Conservation (phyloP, 2,329 filamentous ascomycete species). For the Ceratocystis papillata region DNA sequence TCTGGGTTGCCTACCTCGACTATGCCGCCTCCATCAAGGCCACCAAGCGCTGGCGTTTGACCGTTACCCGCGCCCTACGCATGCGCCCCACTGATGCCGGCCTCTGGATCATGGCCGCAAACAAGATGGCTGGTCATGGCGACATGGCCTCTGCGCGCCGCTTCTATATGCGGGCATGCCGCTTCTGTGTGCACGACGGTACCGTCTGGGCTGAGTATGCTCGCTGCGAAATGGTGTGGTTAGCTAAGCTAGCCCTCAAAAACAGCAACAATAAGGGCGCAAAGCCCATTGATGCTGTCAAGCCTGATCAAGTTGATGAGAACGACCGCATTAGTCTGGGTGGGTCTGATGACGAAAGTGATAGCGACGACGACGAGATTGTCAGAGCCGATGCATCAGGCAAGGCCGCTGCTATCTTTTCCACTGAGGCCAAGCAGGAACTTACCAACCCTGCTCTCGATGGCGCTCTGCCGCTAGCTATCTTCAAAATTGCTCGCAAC, state of each 20-base stretch:
- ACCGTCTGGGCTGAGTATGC: conserved; percentile 82
- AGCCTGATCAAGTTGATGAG: conserved; percentile 41
- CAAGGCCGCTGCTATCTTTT: conserved; percentile 36
- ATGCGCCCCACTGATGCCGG: conserved; percentile 75
- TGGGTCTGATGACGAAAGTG: conserved; percentile 36
- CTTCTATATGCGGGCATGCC: conserved; percentile 77
- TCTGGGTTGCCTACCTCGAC: conserved; percentile 86
- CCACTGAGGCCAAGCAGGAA: conserved; percentile 42
- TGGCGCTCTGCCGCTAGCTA: conserved; percentile 85
- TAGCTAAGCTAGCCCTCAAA: conserved; percentile 60
- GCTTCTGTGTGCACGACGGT: conserved; percentile 71
- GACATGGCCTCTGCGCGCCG: conserved; percentile 79
- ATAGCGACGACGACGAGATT: conserved; percentile 35
- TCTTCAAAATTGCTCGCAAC: conserved; percentile 77
- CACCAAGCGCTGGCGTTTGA: conserved; percentile 53
- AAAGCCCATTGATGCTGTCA: conserved; percentile 33
- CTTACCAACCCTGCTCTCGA: conserved; percentile 72
- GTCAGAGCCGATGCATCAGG: conserved; percentile 39
- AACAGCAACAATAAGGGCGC: conserved; percentile 38
- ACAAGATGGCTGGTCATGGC: conserved; percentile 63
- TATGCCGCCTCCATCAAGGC: conserved; percentile 62
- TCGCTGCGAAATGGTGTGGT: conserved; percentile 83
- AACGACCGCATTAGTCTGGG: conserved; percentile 38
- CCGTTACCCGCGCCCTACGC: conserved; percentile 60
- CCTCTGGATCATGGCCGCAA: conserved; percentile 78